Evolutionary conservation across 2,329 filamentous ascomycete genomes (phyloP).

Genomic region (Fusarium paranaense): DNA sequence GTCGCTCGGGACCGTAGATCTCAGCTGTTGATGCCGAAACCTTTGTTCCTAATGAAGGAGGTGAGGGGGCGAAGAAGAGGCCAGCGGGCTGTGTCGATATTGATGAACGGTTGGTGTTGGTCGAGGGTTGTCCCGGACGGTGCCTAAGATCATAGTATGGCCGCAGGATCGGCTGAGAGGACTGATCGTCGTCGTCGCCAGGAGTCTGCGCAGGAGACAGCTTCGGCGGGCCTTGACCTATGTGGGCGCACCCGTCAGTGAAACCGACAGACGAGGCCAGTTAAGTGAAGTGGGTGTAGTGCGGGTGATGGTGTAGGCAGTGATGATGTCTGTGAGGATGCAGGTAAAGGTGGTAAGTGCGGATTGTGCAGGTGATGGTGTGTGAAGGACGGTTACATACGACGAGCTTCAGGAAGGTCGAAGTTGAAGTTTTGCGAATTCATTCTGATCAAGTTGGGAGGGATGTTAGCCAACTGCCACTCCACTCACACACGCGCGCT

Average conservation of each 20-base stretch:
- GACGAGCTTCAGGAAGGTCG: slow-evolving; percentile 52
- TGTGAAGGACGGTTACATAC: slow-evolving; percentile 47
- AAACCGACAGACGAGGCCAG: slow-evolving; percentile 31
- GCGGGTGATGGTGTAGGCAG: background rate
- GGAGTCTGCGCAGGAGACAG: slow-evolving; percentile 36
- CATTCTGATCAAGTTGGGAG: slow-evolving; percentile 48
- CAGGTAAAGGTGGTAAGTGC: slow-evolving; percentile 19
- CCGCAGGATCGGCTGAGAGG: slow-evolving; percentile 40
- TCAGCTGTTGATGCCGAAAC: slow-evolving; percentile 51
- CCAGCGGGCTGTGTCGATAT: slow-evolving; percentile 51
- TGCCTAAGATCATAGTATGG: slow-evolving; percentile 44
- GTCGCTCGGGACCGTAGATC: slow-evolving; percentile 58
- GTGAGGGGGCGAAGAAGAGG: slow-evolving; percentile 53
- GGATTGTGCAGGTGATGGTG: background rate
- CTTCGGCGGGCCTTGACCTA: slow-evolving; percentile 42
- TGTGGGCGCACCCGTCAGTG: slow-evolving; percentile 30
- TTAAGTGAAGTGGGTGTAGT: slow-evolving; percentile 6
- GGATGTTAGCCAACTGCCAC: slow-evolving; percentile 42
- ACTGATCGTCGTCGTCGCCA: slow-evolving; percentile 39
- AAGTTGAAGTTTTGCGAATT: slow-evolving; percentile 52
- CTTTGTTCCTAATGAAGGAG: slow-evolving; percentile 47
- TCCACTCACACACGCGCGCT: slow-evolving; percentile 46
- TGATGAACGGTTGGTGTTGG: slow-evolving; percentile 40
- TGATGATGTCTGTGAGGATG: background rate
- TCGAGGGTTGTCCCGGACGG: slow-evolving; percentile 33